Base-by-base conservation (phyloP, 192 early-diverging fungal species). In the Linnemannia zychae region DNA sequence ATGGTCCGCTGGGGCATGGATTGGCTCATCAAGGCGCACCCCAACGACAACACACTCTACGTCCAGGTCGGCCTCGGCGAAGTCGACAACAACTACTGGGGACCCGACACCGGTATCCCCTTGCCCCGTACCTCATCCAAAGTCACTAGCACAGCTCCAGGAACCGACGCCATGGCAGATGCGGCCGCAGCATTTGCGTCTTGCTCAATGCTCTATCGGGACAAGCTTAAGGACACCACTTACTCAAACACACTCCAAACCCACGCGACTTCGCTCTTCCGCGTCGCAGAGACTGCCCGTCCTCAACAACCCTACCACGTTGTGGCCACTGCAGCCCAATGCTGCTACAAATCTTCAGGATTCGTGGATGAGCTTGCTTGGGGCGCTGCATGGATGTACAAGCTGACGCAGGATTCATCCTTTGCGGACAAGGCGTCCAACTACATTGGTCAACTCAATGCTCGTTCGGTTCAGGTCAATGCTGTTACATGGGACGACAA, bases 1-100 rank as follows among this genome's bases (percentile, higher is more conserved):
- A 92, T 88, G 88, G 49, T 93, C 7, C 89, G 89, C 53, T 92
- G 90, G 90, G 90, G 91, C 37, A 93, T 88, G 67, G 91, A 93
- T 70, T 93, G 91, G 91, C 52, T 93, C 52, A 89, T 92, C 44
- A 90, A 91, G 53, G 91, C 91, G 6, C 91, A 93, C 77, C 90
- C 91, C 65, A 79, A 90, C 34, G 68, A 84, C 65, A 82, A 91
- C 70, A 87, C 87, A 12, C 77, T 93, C 31, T 90, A 86, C 75
- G 91, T 90, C 33, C 89, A 90, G 76, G 82, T 91, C 15, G 91
- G 91, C 7, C 38, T 80, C 16, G 79, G 63, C 34, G 60, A 78
- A 47, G 44, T 92, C 22, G 91, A 92, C 67, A 91, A 92, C 72
- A 88, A 91, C 77, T 92, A 92, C 65, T 92, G 91, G 91, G 91